Conservation (phyloP, 495 filamentous ascomycete genomes). For the Aspergillus saccharolyticus region DNA sequence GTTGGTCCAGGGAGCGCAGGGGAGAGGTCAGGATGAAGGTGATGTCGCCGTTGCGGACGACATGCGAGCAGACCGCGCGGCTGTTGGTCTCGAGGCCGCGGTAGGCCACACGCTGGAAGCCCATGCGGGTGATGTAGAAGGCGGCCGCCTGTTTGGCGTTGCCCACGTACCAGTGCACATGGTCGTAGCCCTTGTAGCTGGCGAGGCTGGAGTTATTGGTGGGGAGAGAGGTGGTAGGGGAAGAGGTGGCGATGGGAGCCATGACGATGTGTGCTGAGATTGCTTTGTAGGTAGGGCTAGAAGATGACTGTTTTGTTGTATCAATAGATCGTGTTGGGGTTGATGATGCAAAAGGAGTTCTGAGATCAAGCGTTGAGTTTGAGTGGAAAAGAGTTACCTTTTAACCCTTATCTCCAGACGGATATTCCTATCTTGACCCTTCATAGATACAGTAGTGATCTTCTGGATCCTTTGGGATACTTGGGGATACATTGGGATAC, state of each 20-base stretch:
- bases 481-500: no score
- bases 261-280: constrained; percentile 35
- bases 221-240: constrained; percentile 32
- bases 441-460: not conserved
- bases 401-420: not conserved
- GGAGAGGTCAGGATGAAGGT: constrained; percentile 83
- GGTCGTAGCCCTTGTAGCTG: constrained; percentile 78
- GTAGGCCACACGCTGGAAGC: constrained; percentile 76
- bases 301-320: no score
- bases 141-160: constrained; percentile 91
- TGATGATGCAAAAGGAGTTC: no score
- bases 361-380: not conserved
- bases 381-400: not conserved
- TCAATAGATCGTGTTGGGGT: no score
- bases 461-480: no score
- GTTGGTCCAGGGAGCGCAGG: constrained; percentile 54
- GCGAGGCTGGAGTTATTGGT: constrained; percentile 25
- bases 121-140: constrained; percentile 80
- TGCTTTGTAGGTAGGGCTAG: not conserved
- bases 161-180: constrained; percentile 89
- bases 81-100: constrained; percentile 81
- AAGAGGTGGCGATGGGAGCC: constrained; percentile 68
- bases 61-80: constrained; percentile 69
- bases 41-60: constrained; percentile 70
- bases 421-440: not conserved